Evolutionary conservation across 2,329 filamentous ascomycete species (phyloP).

Genomic region (Ascochyta viciae-villosae): DNA sequence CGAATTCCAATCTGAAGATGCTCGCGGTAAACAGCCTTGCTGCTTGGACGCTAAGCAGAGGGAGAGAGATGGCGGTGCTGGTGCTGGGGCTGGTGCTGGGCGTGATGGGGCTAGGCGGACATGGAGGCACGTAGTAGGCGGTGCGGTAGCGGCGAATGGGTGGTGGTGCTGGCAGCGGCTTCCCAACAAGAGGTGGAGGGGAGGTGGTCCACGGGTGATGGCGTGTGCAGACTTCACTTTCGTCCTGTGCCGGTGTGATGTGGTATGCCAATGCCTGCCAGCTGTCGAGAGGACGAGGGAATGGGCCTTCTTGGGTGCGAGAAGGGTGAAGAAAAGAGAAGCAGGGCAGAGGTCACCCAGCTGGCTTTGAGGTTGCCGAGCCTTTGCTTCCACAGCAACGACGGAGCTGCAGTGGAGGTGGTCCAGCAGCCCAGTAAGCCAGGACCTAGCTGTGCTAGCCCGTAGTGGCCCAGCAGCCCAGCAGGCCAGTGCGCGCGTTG

Average conservation of each 20-base stretch:
- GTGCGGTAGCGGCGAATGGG: slow-evolving; percentile 29
- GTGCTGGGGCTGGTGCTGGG: slow-evolving; percentile 17
- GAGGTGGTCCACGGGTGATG: slow-evolving; percentile 31
- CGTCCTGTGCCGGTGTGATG: slow-evolving; percentile 22
- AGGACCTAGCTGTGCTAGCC: background rate
- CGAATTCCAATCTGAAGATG: slow-evolving; percentile 51
- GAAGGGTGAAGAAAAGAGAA: slow-evolving; percentile 47
- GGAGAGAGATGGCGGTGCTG: background rate
- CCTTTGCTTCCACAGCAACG: slow-evolving; percentile 25
- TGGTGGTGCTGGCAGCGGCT: slow-evolving; percentile 18
- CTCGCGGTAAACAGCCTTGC: slow-evolving; percentile 36
- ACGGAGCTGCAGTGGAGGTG: slow-evolving; percentile 36
- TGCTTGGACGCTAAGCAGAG: slow-evolving; percentile 18
- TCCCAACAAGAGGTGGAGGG: slow-evolving; percentile 27
- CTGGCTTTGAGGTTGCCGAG: slow-evolving; percentile 48
- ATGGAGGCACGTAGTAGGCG: slow-evolving; percentile 27
- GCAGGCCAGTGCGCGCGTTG: slow-evolving; percentile 34
- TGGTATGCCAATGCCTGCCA: slow-evolving; percentile 23
- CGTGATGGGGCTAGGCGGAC: slow-evolving; percentile 24
- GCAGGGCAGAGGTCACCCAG: slow-evolving; percentile 39
- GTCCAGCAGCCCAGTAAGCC: slow-evolving; percentile 15
- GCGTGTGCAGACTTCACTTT: slow-evolving; percentile 10
- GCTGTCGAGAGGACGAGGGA: slow-evolving; percentile 20
- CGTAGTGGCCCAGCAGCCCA: background rate
- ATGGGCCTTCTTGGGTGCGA: slow-evolving; percentile 49